A percentile compares a stretch with the other conserved stretches of the same genome.
Conservation (phyloP, 257 asterid genomes). For the Fraxinus americana region DNA sequence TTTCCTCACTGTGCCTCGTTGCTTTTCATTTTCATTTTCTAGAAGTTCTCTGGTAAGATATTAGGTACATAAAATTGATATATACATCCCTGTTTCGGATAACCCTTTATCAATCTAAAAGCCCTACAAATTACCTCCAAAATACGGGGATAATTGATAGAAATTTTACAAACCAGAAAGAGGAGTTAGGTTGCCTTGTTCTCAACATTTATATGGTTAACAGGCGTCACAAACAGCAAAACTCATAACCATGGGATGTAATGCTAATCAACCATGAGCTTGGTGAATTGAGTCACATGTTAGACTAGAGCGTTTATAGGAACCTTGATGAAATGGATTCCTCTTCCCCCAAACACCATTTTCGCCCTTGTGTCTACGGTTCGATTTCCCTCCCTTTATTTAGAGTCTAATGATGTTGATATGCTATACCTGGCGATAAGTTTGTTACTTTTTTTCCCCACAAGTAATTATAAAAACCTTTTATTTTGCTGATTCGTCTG, state of each 20-base stretch:
- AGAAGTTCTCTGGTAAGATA: not conserved
- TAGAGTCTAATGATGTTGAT: not conserved
- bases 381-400: not conserved
- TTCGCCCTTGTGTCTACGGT: not conserved
- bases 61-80: not conserved
- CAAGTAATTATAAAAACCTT: not conserved
- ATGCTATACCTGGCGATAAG: not conserved
- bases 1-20: not conserved
- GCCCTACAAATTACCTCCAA: not conserved
- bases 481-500: not conserved
- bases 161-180: not conserved
- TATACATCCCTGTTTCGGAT: not conserved
- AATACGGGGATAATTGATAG: not conserved
- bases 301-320: not conserved
- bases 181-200: not conserved
- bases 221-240: not conserved
- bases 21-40: not conserved
- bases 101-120: not conserved
- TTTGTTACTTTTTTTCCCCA: not conserved
- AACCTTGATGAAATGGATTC: not conserved
- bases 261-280: not conserved
- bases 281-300: not conserved
- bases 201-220: not conserved
- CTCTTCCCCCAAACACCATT: not conserved
- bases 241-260: not conserved